Evolutionary conservation across 2,329 filamentous ascomycete species (phyloP).

Genomic region (Keithomyces neogunnii): DNA sequence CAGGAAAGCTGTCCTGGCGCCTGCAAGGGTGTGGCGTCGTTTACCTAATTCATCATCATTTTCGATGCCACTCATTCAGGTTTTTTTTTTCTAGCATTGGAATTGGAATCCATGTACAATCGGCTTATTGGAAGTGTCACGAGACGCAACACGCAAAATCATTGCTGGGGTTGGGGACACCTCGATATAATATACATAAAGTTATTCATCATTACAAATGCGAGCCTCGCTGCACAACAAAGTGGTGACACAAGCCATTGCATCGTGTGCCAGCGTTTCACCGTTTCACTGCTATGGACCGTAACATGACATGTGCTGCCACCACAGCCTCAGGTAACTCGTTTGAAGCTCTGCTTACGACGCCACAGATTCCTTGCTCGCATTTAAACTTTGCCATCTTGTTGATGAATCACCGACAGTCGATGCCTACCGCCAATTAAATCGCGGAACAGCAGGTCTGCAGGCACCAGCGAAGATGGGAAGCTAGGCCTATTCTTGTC

Average conservation of each 20-base stretch:
- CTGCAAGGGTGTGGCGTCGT: conserved; percentile 18
- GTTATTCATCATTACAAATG: neutral
- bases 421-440: no score
- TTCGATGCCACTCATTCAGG: conserved; percentile 5
- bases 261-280: neutral
- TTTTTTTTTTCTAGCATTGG: conserved; percentile 8
- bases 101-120: conserved; percentile 10
- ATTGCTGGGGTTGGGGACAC: conserved; percentile 3
- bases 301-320: no score
- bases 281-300: no score
- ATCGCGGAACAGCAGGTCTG: no score
- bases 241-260: neutral
- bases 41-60: conserved; percentile 27
- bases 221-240: no score
- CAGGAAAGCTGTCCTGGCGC: conserved; percentile 2
- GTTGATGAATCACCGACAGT: no score
- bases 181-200: conserved; percentile 1
- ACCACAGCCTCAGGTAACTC: no score
- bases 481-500: no score
- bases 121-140: conserved; percentile 8
- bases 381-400: no score
- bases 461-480: no score
- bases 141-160: conserved; percentile 4
- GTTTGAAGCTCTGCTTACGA: no score
- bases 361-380: no score